Percentiles rank a stretch among this genome's conserved stretches.
phyloP scores from a whole-genome alignment of 208 protist genomes.

The Trypanosoma brucei region DNA sequence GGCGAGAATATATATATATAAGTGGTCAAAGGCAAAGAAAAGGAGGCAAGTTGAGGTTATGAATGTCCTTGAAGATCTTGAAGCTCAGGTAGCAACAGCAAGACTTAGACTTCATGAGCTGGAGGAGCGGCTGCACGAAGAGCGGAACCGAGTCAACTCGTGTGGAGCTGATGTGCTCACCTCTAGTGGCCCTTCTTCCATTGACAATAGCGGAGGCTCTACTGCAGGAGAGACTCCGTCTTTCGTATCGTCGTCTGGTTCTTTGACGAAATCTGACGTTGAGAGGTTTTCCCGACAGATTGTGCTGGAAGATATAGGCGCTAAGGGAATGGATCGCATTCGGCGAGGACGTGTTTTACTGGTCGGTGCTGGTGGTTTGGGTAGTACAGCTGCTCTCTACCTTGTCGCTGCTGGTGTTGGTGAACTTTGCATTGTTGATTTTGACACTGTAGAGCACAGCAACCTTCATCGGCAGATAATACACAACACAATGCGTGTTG shows the following conservation, averaged over 20 bases:
- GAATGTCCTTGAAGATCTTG: conserved; percentile 5
- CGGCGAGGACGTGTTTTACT: conserved; percentile 63
- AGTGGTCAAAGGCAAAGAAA: too few species aligned
- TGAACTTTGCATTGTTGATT: conserved; percentile 85
- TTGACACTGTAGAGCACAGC: conserved; percentile 89
- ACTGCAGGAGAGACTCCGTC: not conserved
- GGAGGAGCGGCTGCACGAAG: conserved; percentile 9
- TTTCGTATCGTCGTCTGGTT: conserved; percentile 22
- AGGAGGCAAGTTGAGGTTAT: not conserved
- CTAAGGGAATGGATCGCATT: conserved; percentile 68
- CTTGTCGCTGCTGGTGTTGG: conserved; percentile 92
- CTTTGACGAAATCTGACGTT: conserved; percentile 58
- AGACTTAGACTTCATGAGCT: conserved; percentile 16
- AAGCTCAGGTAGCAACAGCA: conserved; percentile 14
- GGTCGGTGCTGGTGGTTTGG: conserved; percentile 93
- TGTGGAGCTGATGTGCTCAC: not conserved
- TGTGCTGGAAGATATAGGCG: conserved; percentile 80
- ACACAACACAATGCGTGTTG: conserved; percentile 60
- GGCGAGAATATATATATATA: too few species aligned
- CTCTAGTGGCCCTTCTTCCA: not conserved
- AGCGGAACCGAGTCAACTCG: not conserved
- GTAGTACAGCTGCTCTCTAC: conserved; percentile 90
- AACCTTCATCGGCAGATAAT: conserved; percentile 96
- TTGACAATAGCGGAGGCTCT: not conserved
- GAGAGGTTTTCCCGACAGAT: conserved; percentile 89